Conservation (phyloP, 176 grass and related monocot genomes). For the Triticum monococcum region DNA sequence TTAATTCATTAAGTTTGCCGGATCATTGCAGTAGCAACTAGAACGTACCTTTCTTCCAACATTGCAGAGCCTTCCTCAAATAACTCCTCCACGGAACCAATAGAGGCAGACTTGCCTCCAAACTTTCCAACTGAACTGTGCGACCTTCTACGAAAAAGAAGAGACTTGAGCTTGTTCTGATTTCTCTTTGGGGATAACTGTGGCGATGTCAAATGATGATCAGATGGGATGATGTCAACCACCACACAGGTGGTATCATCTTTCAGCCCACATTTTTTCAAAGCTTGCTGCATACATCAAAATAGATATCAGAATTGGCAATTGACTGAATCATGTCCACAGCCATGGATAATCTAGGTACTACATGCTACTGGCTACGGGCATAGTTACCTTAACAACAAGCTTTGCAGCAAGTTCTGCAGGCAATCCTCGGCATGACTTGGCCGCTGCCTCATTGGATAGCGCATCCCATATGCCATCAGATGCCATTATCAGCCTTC, state of each 20-base stretch:
- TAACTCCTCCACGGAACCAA: constrained; percentile 88
- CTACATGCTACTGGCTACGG: background rate
- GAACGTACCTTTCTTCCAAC: constrained; percentile 84
- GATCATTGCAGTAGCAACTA: background rate
- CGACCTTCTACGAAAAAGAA: constrained; percentile 66
- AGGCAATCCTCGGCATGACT: constrained; percentile 78
- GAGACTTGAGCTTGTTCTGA: constrained; percentile 72
- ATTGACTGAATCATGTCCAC: background rate
- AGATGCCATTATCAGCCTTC: constrained; percentile 90
- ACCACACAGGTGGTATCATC: constrained; percentile 99
- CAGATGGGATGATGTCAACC: constrained; percentile 83
- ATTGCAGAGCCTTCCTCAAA: constrained; percentile 96
- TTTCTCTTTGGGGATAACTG: constrained; percentile 78
- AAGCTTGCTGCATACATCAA: constrained; percentile 64
- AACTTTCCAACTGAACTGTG: constrained; percentile 63
- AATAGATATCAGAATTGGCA: background rate
- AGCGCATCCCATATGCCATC: constrained; percentile 99
- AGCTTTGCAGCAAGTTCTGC: constrained; percentile 87
- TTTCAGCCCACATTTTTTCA: constrained; percentile 91
- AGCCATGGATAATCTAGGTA: background rate
- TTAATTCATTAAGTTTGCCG: background rate
- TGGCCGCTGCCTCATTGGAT: constrained; percentile 73
- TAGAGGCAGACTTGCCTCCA: constrained; percentile 54
- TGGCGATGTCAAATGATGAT: constrained; percentile 52
- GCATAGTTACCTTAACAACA: constrained; percentile 81